phyloP scores from a whole-genome alignment of 352 stramenopile species.

The Labyrinthula sp. region DNA sequence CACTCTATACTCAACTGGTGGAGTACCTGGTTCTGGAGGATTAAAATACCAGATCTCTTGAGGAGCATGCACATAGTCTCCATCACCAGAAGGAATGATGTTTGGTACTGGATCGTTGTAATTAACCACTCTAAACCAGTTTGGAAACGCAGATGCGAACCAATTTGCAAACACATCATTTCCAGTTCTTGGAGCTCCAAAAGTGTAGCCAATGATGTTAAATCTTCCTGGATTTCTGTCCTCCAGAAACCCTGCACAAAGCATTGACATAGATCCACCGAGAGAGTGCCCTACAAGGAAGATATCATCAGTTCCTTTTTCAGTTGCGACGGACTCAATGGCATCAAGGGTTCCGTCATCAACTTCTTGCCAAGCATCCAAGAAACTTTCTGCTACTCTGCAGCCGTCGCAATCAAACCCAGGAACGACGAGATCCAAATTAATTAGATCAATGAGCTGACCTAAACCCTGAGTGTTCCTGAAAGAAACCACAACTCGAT shows the following conservation, averaged over 20 bases:
- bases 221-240: background rate
- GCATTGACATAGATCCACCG: slow-evolving; percentile 22
- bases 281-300: slow-evolving; percentile 24
- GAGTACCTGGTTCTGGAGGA: background rate
- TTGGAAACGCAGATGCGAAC: background rate
- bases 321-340: background rate
- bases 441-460: too few relatives aligned
- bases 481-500: slow-evolving; percentile 14
- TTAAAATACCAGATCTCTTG: slow-evolving; percentile 20
- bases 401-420: slow-evolving; percentile 26
- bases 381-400: slow-evolving; percentile 25
- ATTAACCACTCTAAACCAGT: slow-evolving; percentile 24
- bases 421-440: too few relatives aligned
- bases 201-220: slow-evolving; percentile 21
- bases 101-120: slow-evolving; percentile 13
- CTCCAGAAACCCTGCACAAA: slow-evolving; percentile 8
- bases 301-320: background rate
- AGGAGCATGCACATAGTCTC: slow-evolving; percentile 10
- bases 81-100: slow-evolving; percentile 7
- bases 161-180: slow-evolving; percentile 20
- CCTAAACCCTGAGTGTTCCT: too few relatives aligned
- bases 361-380: slow-evolving; percentile 19
- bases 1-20: slow-evolving; percentile 4
- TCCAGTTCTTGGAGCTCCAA: slow-evolving; percentile 29
- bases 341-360: background rate